Conservation (phyloP, 2,329 filamentous ascomycete species). For the Monosporascus sp. region DNA sequence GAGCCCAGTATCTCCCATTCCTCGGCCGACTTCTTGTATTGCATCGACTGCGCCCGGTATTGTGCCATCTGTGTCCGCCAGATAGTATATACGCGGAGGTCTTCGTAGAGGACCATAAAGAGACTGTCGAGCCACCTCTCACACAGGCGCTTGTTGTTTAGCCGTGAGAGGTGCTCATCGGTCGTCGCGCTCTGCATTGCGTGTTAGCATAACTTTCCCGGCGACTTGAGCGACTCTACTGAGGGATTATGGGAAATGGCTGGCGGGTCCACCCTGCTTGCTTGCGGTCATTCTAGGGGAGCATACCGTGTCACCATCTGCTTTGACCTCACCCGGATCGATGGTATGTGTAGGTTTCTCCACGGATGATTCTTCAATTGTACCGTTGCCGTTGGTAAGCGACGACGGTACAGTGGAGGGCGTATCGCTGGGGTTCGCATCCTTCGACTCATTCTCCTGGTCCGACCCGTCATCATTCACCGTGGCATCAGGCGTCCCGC, state of each 20-base stretch:
- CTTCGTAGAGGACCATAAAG: constrained; percentile 99
- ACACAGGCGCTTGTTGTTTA: constrained; percentile 95
- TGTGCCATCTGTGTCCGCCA: constrained; percentile 98
- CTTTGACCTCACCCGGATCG: constrained; percentile 70
- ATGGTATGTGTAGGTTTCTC: constrained; percentile 79
- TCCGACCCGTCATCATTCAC: constrained; percentile 39
- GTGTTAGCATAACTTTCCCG: constrained; percentile 12
- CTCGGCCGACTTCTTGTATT: constrained; percentile 94
- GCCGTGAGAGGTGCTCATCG: constrained; percentile 74
- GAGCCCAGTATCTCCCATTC: constrained; percentile 98
- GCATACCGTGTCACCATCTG: constrained; percentile 41
- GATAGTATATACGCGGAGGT: constrained; percentile 96
- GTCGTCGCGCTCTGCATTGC: constrained; percentile 50
- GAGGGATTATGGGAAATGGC: no score
- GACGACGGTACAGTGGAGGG: constrained; percentile 4
- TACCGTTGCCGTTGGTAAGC: constrained; percentile 34
- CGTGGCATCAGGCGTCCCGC: constrained; percentile 59
- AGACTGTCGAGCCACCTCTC: constrained; percentile 97
- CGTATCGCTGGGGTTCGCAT: constrained; percentile 4
- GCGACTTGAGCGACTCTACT: no score
- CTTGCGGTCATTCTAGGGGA: background rate
- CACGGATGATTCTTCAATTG: constrained; percentile 33
- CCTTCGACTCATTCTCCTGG: constrained; percentile 28
- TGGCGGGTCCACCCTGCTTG: no score
- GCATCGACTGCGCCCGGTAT: constrained; percentile 84